Evolutionary conservation across 1,284 basidiomycete genomes (phyloP), one percentile per base, ranked within the genome.

Genomic region (Rhodotorula glutinis): DNA sequence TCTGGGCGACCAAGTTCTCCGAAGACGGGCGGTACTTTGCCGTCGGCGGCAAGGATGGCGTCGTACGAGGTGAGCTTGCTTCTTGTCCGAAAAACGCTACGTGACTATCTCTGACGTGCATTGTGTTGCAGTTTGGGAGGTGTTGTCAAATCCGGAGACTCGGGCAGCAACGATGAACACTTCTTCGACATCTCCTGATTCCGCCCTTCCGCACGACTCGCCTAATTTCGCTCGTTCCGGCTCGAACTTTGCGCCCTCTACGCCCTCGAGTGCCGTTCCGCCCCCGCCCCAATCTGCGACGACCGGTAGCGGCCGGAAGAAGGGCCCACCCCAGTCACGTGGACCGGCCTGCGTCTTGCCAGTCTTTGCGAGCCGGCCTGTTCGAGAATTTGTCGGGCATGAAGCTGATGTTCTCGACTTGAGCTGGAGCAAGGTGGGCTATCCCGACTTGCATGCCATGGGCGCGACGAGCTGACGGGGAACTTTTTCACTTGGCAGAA

Each of bases 341-440:
- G 21, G 40, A 41, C 54, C 54, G n/a, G 52, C 44, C 17, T 55
- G 59, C 40, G 59, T 53, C 30, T 58, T 72, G 65, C 75, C 75
- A 2, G 69, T 76, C 25, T 75, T 76, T 53, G 58, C 21, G 7
- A 57, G 46, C 17, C 65, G 60, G 43, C 79, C 79, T 11, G 55
- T 78, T 4, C 69, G 75, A 33, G 74, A 77, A 54, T 79, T 75
- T 53, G 53, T 57, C 21, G 78, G 77, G 0, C 79, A 80, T 57
- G 73, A 69, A 9, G 75, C 76, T 49, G 79, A 79, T 53, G 75
- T 80, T 2, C 51, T 80, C 25, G 78, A 79, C 62, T 62, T 80
- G 19, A 75, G 75, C 25, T 80, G 79, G 79, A 78, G 76, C 69
- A 80, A 79, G 62, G 73, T 75, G 21, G 2, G 49, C 3, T 30